Base-by-base conservation (phyloP, 768 basidiomycete genomes). In the Macrolepiota fuliginosa region DNA sequence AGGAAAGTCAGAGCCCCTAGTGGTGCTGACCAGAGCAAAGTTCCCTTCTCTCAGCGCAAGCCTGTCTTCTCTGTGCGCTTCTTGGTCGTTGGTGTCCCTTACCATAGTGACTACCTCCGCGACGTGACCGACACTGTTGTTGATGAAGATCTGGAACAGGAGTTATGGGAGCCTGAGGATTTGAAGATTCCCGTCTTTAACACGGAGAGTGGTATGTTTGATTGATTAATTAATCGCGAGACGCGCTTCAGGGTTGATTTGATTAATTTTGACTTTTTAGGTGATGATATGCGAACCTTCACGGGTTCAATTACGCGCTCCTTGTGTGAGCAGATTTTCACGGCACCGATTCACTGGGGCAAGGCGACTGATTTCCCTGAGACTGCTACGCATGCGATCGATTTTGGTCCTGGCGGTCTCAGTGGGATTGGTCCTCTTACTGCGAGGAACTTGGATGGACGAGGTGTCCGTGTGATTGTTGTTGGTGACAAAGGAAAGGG, bases 331-430 rank as follows among this genome's bases (percentile, higher is more conserved):
- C 95, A 96, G 72, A 94, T 98, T 67, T 96, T 96, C 73, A 92
- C 89, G 1, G 82, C 81, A 35, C 91, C 93, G 12, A 95, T 99
- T 66, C 91, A 97, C 77, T 98, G 97, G 97, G 78, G 83, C 45
- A 88, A 88, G 68, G 95, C 95, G 4, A 96, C 93, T 36, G 78
- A 87, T 63, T 96, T 98, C 84, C 92, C 95, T 0, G 83, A 90
- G 63, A 83, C 88, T 9, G 94, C 95, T 0, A 98, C 96, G 3
- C 97, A 99, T 72, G 90, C 93, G 2, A 78, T 98, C 64, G 97
- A 99, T 75, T 98, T 99, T 68, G 97, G 97, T 56, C 94, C 97
- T 1, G 96, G 97, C 63, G 96, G 96, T 13, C 71, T 92, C 58
- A 93, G 90, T 69, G 96, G 97, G 12, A 96, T 98, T 65, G 96